Evolutionary conservation across 2,329 filamentous ascomycete species (phyloP).

Genomic region (Alternaria brassicicola): DNA sequence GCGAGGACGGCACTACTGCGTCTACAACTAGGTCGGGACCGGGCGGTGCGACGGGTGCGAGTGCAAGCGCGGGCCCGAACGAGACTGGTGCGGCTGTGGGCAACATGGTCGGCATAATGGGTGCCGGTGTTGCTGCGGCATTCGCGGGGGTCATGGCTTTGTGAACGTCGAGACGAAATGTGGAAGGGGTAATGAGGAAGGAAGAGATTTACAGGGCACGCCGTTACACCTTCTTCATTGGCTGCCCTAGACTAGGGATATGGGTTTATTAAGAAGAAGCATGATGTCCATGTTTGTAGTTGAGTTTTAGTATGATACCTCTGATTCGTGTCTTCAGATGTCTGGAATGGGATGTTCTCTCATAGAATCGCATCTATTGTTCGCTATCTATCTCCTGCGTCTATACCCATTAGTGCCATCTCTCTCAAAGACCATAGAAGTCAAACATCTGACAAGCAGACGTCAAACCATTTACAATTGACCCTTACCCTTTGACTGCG

Average conservation of each 20-base stretch:
- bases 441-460: neutral
- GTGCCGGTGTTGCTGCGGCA: constrained; percentile 27
- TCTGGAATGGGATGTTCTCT: neutral
- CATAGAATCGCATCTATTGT: neutral
- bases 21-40: neutral
- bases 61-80: neutral
- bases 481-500: constrained; percentile 23
- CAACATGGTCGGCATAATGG: constrained; percentile 17
- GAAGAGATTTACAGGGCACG: neutral
- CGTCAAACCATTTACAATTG: neutral
- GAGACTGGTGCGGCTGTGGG: constrained; percentile 12
- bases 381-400: neutral
- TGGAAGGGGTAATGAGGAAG: neutral
- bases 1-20: constrained; percentile 10
- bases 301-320: constrained; percentile 8
- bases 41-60: constrained; percentile 2
- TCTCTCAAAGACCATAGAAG: neutral
- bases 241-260: neutral
- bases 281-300: constrained; percentile 1
- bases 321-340: neutral
- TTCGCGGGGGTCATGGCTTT: constrained; percentile 31
- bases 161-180: constrained; percentile 8
- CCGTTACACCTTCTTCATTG: neutral
- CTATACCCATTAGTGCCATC: neutral
- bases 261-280: neutral